phyloP scores from a whole-genome alignment of 169 alveolate species.

The Perkinsus olseni region DNA sequence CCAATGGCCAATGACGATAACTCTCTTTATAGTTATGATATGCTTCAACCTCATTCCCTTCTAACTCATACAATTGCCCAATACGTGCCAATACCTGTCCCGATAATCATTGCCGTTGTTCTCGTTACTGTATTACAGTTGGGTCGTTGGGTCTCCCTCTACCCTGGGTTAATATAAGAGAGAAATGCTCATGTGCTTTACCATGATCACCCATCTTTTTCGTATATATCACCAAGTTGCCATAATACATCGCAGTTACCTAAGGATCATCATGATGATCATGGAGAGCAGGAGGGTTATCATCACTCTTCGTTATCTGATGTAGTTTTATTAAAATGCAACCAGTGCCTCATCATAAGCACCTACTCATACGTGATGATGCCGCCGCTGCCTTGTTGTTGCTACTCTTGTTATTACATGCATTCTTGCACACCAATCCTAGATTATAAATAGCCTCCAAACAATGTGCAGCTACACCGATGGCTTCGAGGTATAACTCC shows the following conservation, averaged over 20 bases:
- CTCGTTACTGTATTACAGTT: slow-evolving; percentile 64
- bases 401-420: slow-evolving; percentile 37
- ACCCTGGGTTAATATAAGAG: slow-evolving; percentile 60
- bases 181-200: slow-evolving; percentile 77
- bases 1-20: slow-evolving; percentile 69
- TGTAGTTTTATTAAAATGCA: slow-evolving; percentile 81
- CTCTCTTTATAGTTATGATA: slow-evolving; percentile 36
- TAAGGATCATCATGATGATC: not conserved
- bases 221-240: slow-evolving; percentile 74
- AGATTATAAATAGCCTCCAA: slow-evolving; percentile 83
- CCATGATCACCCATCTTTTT: slow-evolving; percentile 68
- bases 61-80: slow-evolving; percentile 55
- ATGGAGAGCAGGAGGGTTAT: not conserved
- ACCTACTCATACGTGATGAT: not conserved
- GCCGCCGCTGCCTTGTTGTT: slow-evolving; percentile 40
- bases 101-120: too few relatives aligned
- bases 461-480: slow-evolving; percentile 85
- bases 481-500: slow-evolving; percentile 77
- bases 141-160: slow-evolving; percentile 68
- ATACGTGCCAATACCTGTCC: slow-evolving; percentile 19
- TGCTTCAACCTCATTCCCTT: slow-evolving; percentile 68
- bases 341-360: slow-evolving; percentile 38
- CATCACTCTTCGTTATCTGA: slow-evolving; percentile 62
- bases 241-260: slow-evolving; percentile 68
- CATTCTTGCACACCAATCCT: slow-evolving; percentile 59